Conservation (phyloP, 306 rosid species). For the Hippophae tibetana region DNA sequence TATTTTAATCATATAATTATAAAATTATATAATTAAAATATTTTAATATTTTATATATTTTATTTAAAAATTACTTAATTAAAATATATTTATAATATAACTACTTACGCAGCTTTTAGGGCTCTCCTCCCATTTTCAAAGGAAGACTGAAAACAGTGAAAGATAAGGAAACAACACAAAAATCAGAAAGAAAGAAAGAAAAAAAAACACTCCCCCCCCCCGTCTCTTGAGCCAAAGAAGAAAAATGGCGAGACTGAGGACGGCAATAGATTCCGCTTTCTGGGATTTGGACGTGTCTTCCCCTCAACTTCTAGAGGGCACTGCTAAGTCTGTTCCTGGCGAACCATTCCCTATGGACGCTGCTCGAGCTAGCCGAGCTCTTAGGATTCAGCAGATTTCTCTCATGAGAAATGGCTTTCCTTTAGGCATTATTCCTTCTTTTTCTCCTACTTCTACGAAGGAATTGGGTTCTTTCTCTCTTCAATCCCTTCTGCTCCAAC, state of each 20-base stretch:
- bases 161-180: constrained; percentile 4
- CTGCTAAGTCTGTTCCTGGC: constrained; percentile 59
- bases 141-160: background rate
- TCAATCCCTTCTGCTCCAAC: constrained; percentile 51
- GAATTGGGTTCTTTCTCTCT: constrained; percentile 59
- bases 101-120: too few relatives aligned
- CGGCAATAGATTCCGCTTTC: constrained; percentile 80
- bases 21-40: too few relatives aligned
- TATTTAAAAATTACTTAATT: too few relatives aligned
- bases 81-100: too few relatives aligned
- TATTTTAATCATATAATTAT: too few relatives aligned
- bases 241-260: constrained; percentile 62
- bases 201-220: too few relatives aligned
- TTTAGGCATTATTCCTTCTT: constrained; percentile 47
- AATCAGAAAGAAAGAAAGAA: background rate
- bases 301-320: constrained; percentile 52
- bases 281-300: constrained; percentile 64
- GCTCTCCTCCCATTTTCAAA: background rate
- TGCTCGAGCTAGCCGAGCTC: constrained; percentile 45
- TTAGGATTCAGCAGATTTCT: constrained; percentile 54
- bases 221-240: background rate
- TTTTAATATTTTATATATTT: too few relatives aligned
- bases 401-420: constrained; percentile 41
- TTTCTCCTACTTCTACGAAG: constrained; percentile 44
- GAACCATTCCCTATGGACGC: constrained; percentile 65